Evolutionary conservation across 139 green algal species (phyloP).

Genomic region (Dunaliella primolecta): DNA sequence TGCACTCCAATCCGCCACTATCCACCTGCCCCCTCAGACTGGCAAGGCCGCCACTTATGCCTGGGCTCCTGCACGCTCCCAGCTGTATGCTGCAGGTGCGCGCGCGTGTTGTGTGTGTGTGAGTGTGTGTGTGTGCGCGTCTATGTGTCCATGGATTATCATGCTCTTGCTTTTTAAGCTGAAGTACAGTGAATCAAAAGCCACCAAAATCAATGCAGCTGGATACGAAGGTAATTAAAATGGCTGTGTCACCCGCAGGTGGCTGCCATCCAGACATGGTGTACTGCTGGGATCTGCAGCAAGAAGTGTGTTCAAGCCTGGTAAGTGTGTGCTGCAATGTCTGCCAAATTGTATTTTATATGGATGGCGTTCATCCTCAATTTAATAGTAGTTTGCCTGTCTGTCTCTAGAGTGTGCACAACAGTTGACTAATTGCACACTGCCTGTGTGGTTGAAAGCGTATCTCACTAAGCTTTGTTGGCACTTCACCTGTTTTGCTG

Average conservation of each 20-base stretch:
- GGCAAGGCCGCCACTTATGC: constrained; percentile 33
- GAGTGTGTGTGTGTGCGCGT: not conserved
- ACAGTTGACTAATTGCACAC: too few relatives aligned
- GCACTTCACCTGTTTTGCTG: too few relatives aligned
- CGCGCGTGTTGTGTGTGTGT: not conserved
- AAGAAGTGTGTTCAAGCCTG: constrained; percentile 40
- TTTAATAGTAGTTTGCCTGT: too few relatives aligned
- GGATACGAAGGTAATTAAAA: too few relatives aligned
- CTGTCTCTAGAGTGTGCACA: too few relatives aligned
- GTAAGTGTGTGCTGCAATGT: too few relatives aligned
- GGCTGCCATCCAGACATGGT: constrained; percentile 51
- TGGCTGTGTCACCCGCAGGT: constrained; percentile 20
- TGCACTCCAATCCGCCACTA: constrained; percentile 54
- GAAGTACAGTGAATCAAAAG: too few relatives aligned
- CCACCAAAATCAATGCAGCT: not conserved
- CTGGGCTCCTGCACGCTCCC: constrained; percentile 23
- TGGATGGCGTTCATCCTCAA: too few relatives aligned
- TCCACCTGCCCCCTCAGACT: constrained; percentile 26
- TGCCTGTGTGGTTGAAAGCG: too few relatives aligned
- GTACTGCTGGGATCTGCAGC: constrained; percentile 49
- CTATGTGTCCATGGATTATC: not conserved
- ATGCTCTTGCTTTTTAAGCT: not conserved
- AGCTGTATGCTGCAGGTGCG: constrained; percentile 40
- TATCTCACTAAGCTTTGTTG: too few relatives aligned
- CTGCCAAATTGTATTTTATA: too few relatives aligned